These are phyloP conservation scores for Penicillium paxilli DNA, from an alignment of 495 filamentous ascomycete genomes.

Conservation along the genomic window DNA sequence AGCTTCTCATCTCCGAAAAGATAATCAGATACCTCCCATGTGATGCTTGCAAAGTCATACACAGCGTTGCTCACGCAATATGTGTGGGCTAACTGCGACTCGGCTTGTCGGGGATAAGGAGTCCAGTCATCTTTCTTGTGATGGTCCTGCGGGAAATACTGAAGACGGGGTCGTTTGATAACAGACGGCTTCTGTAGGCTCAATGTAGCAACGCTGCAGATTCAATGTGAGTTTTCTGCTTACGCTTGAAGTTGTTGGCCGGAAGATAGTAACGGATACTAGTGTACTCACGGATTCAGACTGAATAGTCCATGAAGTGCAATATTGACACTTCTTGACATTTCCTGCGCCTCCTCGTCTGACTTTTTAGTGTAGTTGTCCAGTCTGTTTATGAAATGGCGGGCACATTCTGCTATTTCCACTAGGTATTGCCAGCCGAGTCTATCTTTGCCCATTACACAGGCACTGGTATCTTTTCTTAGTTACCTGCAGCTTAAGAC, in stretches of 20 bases:
- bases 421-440: slow-evolving; percentile 13
- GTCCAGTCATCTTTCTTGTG: slow-evolving; percentile 15
- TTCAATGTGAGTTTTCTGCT: neutral
- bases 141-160: slow-evolving; percentile 9
- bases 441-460: slow-evolving; percentile 19
- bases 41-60: slow-evolving; percentile 4
- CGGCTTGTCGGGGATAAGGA: slow-evolving; percentile 14
- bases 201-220: slow-evolving; percentile 5
- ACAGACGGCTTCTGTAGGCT: slow-evolving; percentile 8
- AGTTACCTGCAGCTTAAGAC: neutral
- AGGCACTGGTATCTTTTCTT: neutral
- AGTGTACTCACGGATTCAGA: slow-evolving; percentile 1
- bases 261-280: neutral
- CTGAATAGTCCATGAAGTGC: slow-evolving; percentile 5
- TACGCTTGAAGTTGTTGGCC: too few species aligned
- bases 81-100: slow-evolving; percentile 8
- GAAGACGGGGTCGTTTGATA: slow-evolving; percentile 6
- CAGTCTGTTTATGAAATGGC: neutral
- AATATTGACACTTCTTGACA: slow-evolving; percentile 2
- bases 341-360: slow-evolving; percentile 1
- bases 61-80: slow-evolving; percentile 10
- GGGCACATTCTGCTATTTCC: slow-evolving; percentile 3
- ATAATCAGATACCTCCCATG: slow-evolving; percentile 9
- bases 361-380: slow-evolving; percentile 1
- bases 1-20: slow-evolving; percentile 11